Conservation (phyloP, 2,329 filamentous ascomycete species). For the Sporothrix pseudoabietina region DNA sequence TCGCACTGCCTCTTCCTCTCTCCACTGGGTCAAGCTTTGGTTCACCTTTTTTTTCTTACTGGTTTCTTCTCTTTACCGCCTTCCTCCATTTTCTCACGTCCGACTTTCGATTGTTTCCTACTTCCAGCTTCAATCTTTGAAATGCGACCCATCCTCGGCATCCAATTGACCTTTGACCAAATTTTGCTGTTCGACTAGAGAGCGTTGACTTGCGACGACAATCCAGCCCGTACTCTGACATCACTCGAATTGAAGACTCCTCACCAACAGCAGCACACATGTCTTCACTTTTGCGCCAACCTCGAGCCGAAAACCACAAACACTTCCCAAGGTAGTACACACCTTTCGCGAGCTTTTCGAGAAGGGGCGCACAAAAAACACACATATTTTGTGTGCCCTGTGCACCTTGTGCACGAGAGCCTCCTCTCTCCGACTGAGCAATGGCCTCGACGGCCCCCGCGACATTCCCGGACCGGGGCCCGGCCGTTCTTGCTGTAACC, state of each 20-base stretch:
- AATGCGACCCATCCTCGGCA: background rate
- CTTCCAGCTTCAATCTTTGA: background rate
- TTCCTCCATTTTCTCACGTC: background rate
- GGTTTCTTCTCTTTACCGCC: background rate
- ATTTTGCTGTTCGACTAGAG: background rate
- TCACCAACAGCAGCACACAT: background rate
- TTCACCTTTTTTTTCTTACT: background rate
- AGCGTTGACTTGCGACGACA: background rate
- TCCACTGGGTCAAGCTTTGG: slow-evolving; percentile 1
- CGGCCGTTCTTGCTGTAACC: slow-evolving; percentile 70
- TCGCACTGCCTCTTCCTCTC: slow-evolving; percentile 4
- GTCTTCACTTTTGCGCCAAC: background rate
- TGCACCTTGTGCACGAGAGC: slow-evolving; percentile 5
- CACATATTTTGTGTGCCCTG: slow-evolving; percentile 11
- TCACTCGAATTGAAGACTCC: background rate
- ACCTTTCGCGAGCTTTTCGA: background rate
- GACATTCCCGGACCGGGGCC: slow-evolving; percentile 54
- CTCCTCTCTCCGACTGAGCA: background rate
- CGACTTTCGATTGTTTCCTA: background rate
- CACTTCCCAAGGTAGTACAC: background rate
- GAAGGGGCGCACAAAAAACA: slow-evolving; percentile 10
- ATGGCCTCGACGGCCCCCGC: background rate
- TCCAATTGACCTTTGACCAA: background rate
- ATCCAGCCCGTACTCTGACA: background rate
- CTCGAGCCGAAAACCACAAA: background rate